A percentile compares a stretch with the other conserved stretches of the same genome.
phyloP scores from a whole-genome alignment of 257 asterid species.

The Gentiana dahurica region DNA sequence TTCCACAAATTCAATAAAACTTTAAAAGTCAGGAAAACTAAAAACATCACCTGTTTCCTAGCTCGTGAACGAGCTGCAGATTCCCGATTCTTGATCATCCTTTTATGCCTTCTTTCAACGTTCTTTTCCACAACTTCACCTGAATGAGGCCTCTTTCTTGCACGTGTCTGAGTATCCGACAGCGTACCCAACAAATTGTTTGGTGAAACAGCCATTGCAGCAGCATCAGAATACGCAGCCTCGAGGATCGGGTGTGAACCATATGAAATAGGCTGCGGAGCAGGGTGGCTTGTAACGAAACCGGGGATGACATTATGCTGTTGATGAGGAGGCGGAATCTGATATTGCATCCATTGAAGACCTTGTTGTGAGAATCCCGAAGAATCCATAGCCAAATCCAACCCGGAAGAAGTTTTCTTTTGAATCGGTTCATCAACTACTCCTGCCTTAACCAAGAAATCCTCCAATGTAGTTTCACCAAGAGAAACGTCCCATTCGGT shows the following conservation, averaged over 20 bases:
- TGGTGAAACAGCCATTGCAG: conserved; percentile 37
- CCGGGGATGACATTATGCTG: conserved; percentile 26
- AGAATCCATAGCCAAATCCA: conserved; percentile 21
- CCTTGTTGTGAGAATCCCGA: conserved; percentile 20
- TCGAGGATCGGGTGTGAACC: conserved; percentile 37
- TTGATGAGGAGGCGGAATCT: conserved; percentile 26
- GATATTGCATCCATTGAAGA: conserved; percentile 39
- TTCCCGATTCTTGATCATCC: conserved; percentile 78
- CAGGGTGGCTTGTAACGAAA: conserved; percentile 34
- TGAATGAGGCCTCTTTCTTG: conserved; percentile 53
- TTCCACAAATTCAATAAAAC: background rate
- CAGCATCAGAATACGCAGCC: conserved; percentile 24
- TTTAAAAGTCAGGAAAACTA: background rate
- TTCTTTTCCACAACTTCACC: conserved; percentile 45
- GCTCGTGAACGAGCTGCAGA: conserved; percentile 85
- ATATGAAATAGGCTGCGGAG: conserved; percentile 33
- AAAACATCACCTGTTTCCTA: conserved; percentile 54
- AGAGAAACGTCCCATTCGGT: conserved; percentile 43
- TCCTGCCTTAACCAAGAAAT: conserved; percentile 77
- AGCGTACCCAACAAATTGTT: conserved; percentile 7
- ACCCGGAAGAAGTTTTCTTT: conserved; percentile 16
- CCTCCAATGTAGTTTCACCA: conserved; percentile 76
- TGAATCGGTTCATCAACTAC: conserved; percentile 38
- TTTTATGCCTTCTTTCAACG: conserved; percentile 72
- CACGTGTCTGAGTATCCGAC: conserved; percentile 48